Base-by-base conservation (phyloP, 441 rosid genomes). In the Mallotus repandus region DNA sequence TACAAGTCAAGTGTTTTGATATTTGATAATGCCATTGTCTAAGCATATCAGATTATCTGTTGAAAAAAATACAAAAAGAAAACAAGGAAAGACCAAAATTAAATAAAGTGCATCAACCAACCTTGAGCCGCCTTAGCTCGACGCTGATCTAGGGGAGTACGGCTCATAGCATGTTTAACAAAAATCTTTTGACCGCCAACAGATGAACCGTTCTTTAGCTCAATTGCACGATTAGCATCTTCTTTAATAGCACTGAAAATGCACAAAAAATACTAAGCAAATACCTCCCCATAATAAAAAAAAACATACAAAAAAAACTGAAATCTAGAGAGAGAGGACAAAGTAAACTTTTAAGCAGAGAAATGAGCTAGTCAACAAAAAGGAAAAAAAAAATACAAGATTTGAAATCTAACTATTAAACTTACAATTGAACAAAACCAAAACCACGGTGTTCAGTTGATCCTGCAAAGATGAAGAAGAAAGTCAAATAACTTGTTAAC, bases 371-470 rank as follows among this genome's bases (percentile, higher is more conserved):
- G 3, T 56, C 19, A 48, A 29, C 10, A 52, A 43, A 25, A 6
- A 46, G 29, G 35, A 68, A 68, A 4, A 52, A 25, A 29, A 22
- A 16, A 11, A 32, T 10, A 38, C 0, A 4, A 19, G 19, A 54
- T 14, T 50, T 43, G 7, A 71, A 19, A 74, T 68, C 18, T 46
- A 73, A 49, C 55, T 53, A 48, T 43, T 18, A 52, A 67, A 86
- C 99, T 89, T 84, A 95, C 98, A 91, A 95, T 70, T 84, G 92
- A 79, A 95, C 97, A 76, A 85, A 93, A 16, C 86, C 95, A 66
- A 91, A 81, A 54, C 98, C 98, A 0, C 96, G 94, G 84, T 95
- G 93, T 77, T 91, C 96, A 32, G 84, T 79, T n/a, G 99, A 85
- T 19, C 99, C 97, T 92, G 89, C 65, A 19, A 81, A 72, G 46